These are phyloP conservation scores for Rutstroemia sp. DNA, from an alignment of 2,329 filamentous ascomycete genomes.

Conservation along the genomic window DNA sequence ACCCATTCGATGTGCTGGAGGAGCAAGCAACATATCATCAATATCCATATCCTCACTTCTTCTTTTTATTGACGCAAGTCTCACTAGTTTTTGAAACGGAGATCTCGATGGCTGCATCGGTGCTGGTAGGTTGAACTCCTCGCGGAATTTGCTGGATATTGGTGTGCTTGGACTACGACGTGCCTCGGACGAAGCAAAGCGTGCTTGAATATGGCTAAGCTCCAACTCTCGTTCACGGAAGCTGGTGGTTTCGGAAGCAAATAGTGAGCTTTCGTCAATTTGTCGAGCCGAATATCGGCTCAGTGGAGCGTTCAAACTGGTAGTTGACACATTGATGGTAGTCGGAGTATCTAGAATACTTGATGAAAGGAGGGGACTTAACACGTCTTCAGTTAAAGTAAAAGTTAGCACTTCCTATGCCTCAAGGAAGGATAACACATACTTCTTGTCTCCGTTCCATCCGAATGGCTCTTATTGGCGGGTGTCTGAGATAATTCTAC, in stretches of 20 bases:
- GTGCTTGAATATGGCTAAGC: conserved; percentile 17
- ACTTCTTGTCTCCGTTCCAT: conserved; percentile 3
- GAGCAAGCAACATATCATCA: neutral
- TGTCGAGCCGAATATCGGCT: conserved; percentile 12
- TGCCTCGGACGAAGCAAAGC: conserved; percentile 19
- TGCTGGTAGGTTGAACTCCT: conserved; percentile 23
- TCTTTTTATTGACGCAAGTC: conserved; percentile 2
- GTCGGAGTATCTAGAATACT: conserved; percentile 1
- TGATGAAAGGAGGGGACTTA: neutral
- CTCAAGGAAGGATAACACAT: neutral
- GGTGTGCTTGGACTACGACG: conserved; percentile 18
- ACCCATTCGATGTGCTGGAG: conserved; percentile 2
- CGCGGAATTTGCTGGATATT: conserved; percentile 25
- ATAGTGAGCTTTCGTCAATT: conserved; percentile 20
- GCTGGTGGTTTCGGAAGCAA: conserved; percentile 24
- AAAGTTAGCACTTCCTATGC: neutral
- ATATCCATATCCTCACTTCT: neutral
- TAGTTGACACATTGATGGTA: conserved; percentile 12
- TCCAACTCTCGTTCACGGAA: conserved; percentile 24
- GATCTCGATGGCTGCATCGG: neutral
- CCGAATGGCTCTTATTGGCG: conserved; percentile 5
- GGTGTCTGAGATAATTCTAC: conserved; percentile 15
- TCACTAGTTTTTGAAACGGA: conserved; percentile 8
- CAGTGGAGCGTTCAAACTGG: conserved; percentile 12
- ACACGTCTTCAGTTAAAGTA: neutral